A percentile compares a stretch with the other conserved stretches of the same genome.
Evolutionary conservation across 202 grass and related monocot species (phyloP).

Genomic region (Bolboschoenoplectus hybrid): DNA sequence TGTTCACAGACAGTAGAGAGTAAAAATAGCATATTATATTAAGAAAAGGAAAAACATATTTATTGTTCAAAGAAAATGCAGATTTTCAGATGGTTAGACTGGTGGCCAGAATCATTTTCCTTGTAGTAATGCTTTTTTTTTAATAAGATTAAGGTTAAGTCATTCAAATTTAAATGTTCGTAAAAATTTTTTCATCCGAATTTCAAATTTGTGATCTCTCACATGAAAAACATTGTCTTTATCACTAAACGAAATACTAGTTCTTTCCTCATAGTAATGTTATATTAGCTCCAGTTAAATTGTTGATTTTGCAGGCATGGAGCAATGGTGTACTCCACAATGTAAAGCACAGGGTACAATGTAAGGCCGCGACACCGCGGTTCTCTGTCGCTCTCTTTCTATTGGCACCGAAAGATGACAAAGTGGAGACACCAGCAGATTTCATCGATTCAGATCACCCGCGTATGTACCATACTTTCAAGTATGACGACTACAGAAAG

Average conservation of each 20-base stretch:
- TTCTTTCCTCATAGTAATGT: too few relatives aligned
- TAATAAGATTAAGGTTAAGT: too few relatives aligned
- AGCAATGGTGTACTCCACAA: conserved; percentile 75
- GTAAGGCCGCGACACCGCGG: conserved; percentile 63
- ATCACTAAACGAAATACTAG: too few relatives aligned
- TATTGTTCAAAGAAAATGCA: not conserved
- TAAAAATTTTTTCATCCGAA: too few relatives aligned
- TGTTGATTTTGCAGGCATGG: conserved; percentile 55
- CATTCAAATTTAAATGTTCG: too few relatives aligned
- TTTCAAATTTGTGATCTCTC: too few relatives aligned
- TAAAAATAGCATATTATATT: not conserved
- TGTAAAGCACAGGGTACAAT: conserved; percentile 80
- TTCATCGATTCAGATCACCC: conserved; percentile 56
- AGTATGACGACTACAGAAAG: conserved; percentile 62
- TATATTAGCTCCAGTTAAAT: not conserved
- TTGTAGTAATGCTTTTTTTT: not conserved
- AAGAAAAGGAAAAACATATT: not conserved
- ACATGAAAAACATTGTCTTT: too few relatives aligned
- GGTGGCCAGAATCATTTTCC: not conserved
- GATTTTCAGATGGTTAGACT: not conserved
- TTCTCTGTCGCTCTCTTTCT: conserved; percentile 83
- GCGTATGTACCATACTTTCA: conserved; percentile 59
- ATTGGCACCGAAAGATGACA: conserved; percentile 75
- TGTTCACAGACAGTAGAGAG: too few relatives aligned
- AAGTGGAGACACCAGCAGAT: conserved; percentile 52